phyloP scores from a whole-genome alignment of 1,284 basidiomycete genomes.

The Hymenochaete sp. region DNA sequence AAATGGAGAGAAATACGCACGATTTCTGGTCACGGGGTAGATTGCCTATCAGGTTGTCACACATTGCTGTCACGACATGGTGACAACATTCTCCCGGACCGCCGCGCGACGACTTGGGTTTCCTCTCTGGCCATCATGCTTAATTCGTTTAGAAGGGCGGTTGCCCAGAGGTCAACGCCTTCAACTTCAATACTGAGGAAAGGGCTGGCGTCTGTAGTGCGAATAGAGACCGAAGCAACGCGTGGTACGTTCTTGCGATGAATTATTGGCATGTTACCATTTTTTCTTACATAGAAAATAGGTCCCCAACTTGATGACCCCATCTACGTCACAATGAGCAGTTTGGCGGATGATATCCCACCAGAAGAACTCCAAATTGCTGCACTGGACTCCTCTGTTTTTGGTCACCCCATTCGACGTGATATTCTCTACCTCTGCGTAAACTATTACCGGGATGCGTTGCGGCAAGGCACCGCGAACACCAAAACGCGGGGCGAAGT shows the following conservation, averaged over 20 bases:
- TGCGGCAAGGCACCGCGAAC: slow-evolving; percentile 83
- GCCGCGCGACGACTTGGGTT: no score
- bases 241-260: no score
- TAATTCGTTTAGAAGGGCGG: slow-evolving; percentile 8
- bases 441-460: slow-evolving; percentile 79
- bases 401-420: slow-evolving; percentile 77
- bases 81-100: no score
- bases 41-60: no score
- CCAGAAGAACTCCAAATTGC: slow-evolving; percentile 44
- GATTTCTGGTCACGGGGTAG: no score
- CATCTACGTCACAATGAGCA: slow-evolving; percentile 50
- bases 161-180: background rate
- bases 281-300: no score
- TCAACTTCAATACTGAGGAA: no score
- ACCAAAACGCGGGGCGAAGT: slow-evolving; percentile 93
- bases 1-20: no score
- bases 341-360: slow-evolving; percentile 38
- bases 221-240: no score
- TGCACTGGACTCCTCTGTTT: slow-evolving; percentile 75
- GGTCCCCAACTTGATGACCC: slow-evolving; percentile 11
- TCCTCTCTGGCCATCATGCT: slow-evolving; percentile 10
- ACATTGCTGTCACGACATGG: no score
- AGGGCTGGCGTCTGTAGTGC: background rate
- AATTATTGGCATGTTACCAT: no score
- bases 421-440: slow-evolving; percentile 94